phyloP scores from a whole-genome alignment of 1,139 yeast species.

The Wickerhamomyces sp. region DNA sequence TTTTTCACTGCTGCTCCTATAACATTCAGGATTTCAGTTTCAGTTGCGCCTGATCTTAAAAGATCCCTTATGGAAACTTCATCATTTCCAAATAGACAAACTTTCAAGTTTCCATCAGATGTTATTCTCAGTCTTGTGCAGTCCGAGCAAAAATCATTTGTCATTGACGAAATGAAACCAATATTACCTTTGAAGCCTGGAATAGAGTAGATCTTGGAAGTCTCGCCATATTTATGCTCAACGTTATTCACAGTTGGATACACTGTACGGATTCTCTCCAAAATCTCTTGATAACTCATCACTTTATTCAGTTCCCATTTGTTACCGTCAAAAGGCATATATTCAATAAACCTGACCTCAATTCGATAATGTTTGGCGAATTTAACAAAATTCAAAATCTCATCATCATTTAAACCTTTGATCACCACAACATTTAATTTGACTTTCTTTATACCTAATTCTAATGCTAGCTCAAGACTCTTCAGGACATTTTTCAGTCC shows the following conservation, averaged over 20 bases:
- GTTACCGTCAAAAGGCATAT: conserved; percentile 53
- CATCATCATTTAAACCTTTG: conserved; percentile 47
- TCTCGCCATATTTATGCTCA: conserved; percentile 37
- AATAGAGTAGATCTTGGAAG: conserved; percentile 39
- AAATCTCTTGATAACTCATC: conserved; percentile 39
- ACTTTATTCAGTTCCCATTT: conserved; percentile 41
- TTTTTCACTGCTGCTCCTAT: conserved; percentile 39
- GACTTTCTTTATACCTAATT: conserved; percentile 38
- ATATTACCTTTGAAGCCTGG: conserved; percentile 38
- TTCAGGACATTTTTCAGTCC: conserved; percentile 41
- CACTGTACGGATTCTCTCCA: conserved; percentile 26
- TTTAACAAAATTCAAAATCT: conserved; percentile 39
- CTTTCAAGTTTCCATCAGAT: conserved; percentile 47
- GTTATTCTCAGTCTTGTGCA: conserved; percentile 47
- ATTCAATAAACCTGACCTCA: conserved; percentile 48
- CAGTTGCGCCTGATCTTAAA: conserved; percentile 29
- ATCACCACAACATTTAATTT: conserved; percentile 46
- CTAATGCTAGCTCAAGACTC: conserved; percentile 37
- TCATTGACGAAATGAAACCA: conserved; percentile 52
- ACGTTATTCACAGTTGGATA: conserved; percentile 22
- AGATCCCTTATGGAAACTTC: conserved; percentile 43
- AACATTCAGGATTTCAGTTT: conserved; percentile 31
- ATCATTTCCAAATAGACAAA: conserved; percentile 46
- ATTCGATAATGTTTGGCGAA: conserved; percentile 34
- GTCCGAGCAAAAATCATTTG: conserved; percentile 43